Percentiles rank a stretch among this genome's conserved stretches.
phyloP scores from a whole-genome alignment of 192 early-diverging fungal genomes.

The Phlyctochytrium arcticum region DNA sequence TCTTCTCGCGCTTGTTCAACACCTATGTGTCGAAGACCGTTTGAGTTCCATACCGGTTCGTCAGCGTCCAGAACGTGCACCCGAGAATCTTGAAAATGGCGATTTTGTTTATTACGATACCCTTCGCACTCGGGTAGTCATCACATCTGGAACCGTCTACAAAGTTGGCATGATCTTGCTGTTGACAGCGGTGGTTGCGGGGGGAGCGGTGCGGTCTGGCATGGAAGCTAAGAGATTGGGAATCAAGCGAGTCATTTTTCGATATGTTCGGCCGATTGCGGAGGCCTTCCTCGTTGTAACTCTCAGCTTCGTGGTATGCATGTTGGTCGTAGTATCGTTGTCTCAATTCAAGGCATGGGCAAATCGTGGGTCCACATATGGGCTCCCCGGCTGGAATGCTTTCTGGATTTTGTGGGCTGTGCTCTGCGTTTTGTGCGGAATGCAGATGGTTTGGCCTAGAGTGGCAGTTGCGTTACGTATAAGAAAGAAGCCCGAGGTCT shows the following conservation, averaged over 20 bases:
- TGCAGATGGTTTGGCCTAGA: constrained; percentile 32
- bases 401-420: constrained; percentile 27
- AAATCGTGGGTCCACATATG: constrained; percentile 42
- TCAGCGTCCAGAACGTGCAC: background rate
- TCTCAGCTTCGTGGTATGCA: background rate
- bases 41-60: background rate
- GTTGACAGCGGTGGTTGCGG: constrained; percentile 5
- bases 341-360: constrained; percentile 19
- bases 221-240: constrained; percentile 12
- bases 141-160: constrained; percentile 13
- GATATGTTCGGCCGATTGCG: constrained; percentile 22
- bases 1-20: constrained; percentile 21
- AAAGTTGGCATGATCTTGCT: constrained; percentile 12
- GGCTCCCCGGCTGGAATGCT: constrained; percentile 26
- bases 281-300: constrained; percentile 27
- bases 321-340: constrained; percentile 12
- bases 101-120: constrained; percentile 43
- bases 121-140: constrained; percentile 10
- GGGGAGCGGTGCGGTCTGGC: constrained; percentile 8
- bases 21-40: constrained; percentile 12
- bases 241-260: constrained; percentile 3
- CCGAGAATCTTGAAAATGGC: constrained; percentile 4
- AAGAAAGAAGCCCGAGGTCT: constrained; percentile 2
- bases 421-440: constrained; percentile 6
- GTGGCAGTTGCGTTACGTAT: constrained; percentile 18